Conservation (phyloP, 805 yeast species). For the Candida qinlingensis region DNA sequence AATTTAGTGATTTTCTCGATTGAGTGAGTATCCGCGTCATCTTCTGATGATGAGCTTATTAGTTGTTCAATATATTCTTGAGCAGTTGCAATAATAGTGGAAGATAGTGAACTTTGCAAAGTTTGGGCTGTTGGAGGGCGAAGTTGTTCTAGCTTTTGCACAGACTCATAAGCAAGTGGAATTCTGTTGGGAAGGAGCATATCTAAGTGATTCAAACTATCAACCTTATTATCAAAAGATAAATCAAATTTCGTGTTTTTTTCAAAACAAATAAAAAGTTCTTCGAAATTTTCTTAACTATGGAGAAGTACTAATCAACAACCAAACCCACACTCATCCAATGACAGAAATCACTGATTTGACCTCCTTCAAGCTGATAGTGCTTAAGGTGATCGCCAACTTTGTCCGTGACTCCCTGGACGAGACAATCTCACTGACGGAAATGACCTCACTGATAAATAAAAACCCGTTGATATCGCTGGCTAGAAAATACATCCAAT, state of each 20-base stretch:
- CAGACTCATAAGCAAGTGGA: background rate
- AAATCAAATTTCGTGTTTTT: background rate
- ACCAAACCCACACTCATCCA: background rate
- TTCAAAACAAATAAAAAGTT: background rate
- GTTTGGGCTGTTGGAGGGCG: background rate
- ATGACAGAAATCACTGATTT: conserved; percentile 6
- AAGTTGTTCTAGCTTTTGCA: background rate
- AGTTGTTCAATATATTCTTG: background rate
- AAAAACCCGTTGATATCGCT: conserved; percentile 14
- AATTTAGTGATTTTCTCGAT: conserved; percentile 3
- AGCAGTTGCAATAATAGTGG: background rate
- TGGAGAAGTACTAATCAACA: background rate
- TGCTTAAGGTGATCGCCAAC: conserved; percentile 23
- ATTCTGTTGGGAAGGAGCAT: background rate
- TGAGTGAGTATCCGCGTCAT: background rate
- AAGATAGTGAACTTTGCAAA: no score
- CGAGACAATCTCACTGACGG: conserved; percentile 18
- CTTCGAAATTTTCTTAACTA: no score
- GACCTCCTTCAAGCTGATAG: conserved; percentile 19
- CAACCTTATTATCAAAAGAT: background rate
- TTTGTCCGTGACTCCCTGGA: conserved; percentile 21
- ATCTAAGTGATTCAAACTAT: background rate
- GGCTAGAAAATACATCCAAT: conserved; percentile 6
- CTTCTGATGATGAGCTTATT: background rate
- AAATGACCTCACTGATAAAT: conserved; percentile 20